phyloP scores from a whole-genome alignment of 495 filamentous ascomycete species.

The Penicillium pancosmium region DNA sequence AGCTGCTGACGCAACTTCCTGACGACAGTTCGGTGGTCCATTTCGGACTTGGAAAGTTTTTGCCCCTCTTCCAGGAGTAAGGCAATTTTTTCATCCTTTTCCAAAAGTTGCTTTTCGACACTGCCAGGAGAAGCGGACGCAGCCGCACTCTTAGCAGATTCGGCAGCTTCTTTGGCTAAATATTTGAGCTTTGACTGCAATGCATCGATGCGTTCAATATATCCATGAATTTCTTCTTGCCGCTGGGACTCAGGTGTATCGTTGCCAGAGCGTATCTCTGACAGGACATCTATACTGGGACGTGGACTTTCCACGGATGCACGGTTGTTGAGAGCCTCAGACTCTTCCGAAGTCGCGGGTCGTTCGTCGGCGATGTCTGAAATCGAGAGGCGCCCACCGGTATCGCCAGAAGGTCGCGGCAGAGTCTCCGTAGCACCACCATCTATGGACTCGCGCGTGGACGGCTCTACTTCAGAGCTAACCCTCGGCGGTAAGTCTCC shows the following conservation, averaged over 20 bases:
- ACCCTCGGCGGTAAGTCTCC: constrained; percentile 18
- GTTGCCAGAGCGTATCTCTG: constrained; percentile 35
- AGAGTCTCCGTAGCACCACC: constrained; percentile 18
- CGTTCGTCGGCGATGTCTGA: constrained; percentile 15
- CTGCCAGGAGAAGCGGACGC: constrained; percentile 62
- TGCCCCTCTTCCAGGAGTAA: constrained; percentile 91
- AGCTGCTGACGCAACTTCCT: constrained; percentile 80
- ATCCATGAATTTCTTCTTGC: constrained; percentile 78
- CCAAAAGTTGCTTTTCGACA: constrained; percentile 74
- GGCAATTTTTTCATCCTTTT: constrained; percentile 89
- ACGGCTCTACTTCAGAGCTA: constrained; percentile 39
- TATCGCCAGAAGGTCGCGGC: constrained; percentile 20
- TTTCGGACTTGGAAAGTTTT: constrained; percentile 80
- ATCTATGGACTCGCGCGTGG: constrained; percentile 39
- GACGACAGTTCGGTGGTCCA: constrained; percentile 78
- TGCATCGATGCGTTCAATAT: constrained; percentile 90
- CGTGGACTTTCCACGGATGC: constrained; percentile 21
- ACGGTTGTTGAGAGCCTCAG: constrained; percentile 4
- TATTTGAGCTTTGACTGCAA: constrained; percentile 89
- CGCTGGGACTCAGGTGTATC: constrained; percentile 63
- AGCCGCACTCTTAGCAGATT: constrained; percentile 67
- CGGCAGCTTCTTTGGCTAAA: constrained; percentile 75
- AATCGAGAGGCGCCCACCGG: constrained; percentile 9
- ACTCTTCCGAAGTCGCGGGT: constrained; percentile 12
- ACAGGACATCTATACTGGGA: constrained; percentile 16